Conservation (phyloP, 306 rosid species). For the Abrus pulchellus region DNA sequence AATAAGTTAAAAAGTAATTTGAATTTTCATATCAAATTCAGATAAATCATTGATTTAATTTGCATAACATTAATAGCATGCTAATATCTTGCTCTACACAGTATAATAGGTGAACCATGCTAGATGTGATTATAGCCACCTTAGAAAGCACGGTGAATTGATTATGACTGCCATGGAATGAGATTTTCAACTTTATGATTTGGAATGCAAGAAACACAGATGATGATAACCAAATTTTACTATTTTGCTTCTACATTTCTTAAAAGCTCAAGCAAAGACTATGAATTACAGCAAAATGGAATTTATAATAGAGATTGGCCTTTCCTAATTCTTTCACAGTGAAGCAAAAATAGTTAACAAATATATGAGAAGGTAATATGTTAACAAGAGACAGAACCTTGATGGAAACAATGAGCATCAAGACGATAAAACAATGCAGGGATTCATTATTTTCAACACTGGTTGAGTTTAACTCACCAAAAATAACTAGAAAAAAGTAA, state of each 20-base stretch:
- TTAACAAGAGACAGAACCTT: constrained; percentile 13
- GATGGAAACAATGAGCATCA: not conserved
- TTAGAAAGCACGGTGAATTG: not conserved
- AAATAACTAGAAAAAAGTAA: not conserved
- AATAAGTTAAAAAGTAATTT: not conserved
- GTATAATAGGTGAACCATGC: not conserved
- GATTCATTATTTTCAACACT: not conserved
- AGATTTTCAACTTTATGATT: not conserved
- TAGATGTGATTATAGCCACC: constrained; percentile 12
- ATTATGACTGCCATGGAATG: constrained; percentile 19
- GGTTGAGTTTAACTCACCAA: constrained; percentile 17
- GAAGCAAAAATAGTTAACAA: constrained; percentile 10
- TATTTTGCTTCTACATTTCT: not conserved
- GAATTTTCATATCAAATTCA: constrained; percentile 1
- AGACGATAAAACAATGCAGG: not conserved
- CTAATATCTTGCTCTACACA: constrained; percentile 5
- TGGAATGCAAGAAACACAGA: constrained; percentile 1
- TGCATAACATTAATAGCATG: constrained; percentile 8
- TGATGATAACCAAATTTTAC: not conserved
- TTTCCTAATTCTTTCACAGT: constrained; percentile 1
- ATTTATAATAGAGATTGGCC: not conserved
- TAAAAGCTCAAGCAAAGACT: not conserved
- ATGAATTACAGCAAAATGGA: constrained; percentile 1
- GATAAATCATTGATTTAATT: constrained; percentile 6
- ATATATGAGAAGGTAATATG: constrained; percentile 12